These are phyloP conservation scores for Echria macrotheca DNA, from an alignment of 495 filamentous ascomycete genomes.

Conservation along the genomic window DNA sequence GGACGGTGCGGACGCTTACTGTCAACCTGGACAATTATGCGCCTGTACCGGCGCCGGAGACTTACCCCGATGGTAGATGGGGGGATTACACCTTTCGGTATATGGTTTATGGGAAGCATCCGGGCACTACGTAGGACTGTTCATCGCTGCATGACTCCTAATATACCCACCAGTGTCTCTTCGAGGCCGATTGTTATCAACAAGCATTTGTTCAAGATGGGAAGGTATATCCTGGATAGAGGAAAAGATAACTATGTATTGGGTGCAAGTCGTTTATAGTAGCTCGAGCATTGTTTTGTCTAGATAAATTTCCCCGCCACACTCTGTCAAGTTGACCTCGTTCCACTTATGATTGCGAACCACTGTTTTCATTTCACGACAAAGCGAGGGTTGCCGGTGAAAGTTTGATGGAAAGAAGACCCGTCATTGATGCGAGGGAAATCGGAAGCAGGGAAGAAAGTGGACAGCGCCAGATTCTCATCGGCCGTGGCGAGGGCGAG, in stretches of 20 bases:
- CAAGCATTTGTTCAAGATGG: too few relatives aligned
- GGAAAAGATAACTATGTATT: too few relatives aligned
- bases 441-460: slow-evolving; percentile 12
- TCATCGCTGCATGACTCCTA: not conserved
- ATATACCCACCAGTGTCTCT: too few relatives aligned
- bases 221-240: too few relatives aligned
- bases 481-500: slow-evolving; percentile 16
- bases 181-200: too few relatives aligned
- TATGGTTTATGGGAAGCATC: slow-evolving; percentile 8
- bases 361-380: slow-evolving; percentile 4
- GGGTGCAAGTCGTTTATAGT: too few relatives aligned
- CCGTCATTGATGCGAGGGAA: slow-evolving; percentile 16
- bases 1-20: slow-evolving; percentile 1
- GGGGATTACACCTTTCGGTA: slow-evolving; percentile 11
- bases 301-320: not conserved
- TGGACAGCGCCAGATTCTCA: slow-evolving; percentile 16
- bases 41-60: slow-evolving; percentile 3
- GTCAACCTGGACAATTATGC: slow-evolving; percentile 11
- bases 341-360: not conserved
- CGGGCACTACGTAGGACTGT: not conserved
- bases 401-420: slow-evolving; percentile 14
- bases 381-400: slow-evolving; percentile 10
- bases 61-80: slow-evolving; percentile 9
- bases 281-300: not conserved
- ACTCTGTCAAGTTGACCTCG: not conserved